Percentiles rank a stretch among this genome's conserved stretches.
Conservation (phyloP, 2,329 filamentous ascomycete species). For the Colletotrichum lini region DNA sequence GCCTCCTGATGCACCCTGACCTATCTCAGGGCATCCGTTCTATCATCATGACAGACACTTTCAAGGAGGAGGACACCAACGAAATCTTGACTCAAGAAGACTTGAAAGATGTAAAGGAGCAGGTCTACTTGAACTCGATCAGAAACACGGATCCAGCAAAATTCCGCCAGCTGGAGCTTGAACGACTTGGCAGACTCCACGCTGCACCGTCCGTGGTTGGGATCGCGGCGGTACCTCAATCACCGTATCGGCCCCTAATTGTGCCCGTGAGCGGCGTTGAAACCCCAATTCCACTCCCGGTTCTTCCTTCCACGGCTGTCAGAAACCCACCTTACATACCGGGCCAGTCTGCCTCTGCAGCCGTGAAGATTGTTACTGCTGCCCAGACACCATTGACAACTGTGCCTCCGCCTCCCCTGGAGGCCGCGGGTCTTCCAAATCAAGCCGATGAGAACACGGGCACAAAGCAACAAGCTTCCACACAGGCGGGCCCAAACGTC, state of each 20-base stretch:
- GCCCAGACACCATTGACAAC: neutral
- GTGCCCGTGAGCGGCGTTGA: neutral
- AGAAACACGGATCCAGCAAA: conserved; percentile 52
- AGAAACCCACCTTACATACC: neutral
- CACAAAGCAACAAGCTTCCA: neutral
- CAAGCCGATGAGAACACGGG: neutral
- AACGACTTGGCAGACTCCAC: conserved; percentile 13
- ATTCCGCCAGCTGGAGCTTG: conserved; percentile 47
- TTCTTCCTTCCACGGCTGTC: neutral
- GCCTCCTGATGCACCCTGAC: conserved; percentile 56
- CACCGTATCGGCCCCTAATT: neutral
- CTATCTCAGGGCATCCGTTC: conserved; percentile 60
- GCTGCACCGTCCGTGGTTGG: neutral
- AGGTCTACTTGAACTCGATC: conserved; percentile 52
- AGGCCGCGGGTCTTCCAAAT: neutral
- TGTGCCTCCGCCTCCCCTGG: neutral
- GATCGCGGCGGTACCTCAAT: neutral
- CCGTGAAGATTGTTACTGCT: neutral
- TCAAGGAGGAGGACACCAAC: conserved; percentile 78
- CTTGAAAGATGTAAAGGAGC: conserved; percentile 64
- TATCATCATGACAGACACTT: conserved; percentile 79
- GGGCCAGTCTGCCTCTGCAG: neutral
- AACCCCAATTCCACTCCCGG: conserved; percentile 7
- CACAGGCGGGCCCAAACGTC: neutral
- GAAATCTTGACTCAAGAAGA: conserved; percentile 73